Evolutionary conservation across 176 grass and related monocot species (phyloP).

Genomic region (Musa schizocarpa): DNA sequence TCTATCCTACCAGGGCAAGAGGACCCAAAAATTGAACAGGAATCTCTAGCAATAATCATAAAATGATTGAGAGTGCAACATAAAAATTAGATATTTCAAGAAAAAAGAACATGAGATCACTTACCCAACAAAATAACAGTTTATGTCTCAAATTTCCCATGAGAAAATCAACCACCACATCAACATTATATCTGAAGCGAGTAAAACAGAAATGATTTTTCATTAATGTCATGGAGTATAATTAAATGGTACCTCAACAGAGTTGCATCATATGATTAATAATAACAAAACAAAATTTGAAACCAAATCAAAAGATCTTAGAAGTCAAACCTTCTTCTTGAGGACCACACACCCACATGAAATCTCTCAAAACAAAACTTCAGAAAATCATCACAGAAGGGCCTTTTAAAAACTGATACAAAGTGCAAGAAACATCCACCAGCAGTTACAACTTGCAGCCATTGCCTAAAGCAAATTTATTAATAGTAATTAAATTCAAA

Average conservation of each 20-base stretch:
- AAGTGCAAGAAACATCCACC: not conserved
- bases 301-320: not conserved
- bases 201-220: not conserved
- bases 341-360: constrained; percentile 40
- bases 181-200: constrained; percentile 24
- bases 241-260: not conserved
- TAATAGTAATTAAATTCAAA: not conserved
- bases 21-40: too few species aligned
- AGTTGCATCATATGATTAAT: too few species aligned
- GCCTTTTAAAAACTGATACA: constrained; percentile 43
- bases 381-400: constrained; percentile 44
- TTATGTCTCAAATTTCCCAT: constrained; percentile 29
- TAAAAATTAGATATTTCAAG: too few species aligned
- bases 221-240: not conserved
- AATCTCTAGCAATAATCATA: too few species aligned
- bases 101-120: constrained; percentile 3
- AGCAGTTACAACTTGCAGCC: not conserved
- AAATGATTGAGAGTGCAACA: too few species aligned
- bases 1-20: too few species aligned
- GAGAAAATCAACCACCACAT: constrained; percentile 22
- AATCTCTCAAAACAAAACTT: constrained; percentile 44
- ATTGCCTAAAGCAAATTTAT: not conserved
- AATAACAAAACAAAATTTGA: not conserved
- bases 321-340: constrained; percentile 16
- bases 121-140: constrained; percentile 39